phyloP scores from a whole-genome alignment of 306 rosid species.

The Canavalia gladiata region DNA sequence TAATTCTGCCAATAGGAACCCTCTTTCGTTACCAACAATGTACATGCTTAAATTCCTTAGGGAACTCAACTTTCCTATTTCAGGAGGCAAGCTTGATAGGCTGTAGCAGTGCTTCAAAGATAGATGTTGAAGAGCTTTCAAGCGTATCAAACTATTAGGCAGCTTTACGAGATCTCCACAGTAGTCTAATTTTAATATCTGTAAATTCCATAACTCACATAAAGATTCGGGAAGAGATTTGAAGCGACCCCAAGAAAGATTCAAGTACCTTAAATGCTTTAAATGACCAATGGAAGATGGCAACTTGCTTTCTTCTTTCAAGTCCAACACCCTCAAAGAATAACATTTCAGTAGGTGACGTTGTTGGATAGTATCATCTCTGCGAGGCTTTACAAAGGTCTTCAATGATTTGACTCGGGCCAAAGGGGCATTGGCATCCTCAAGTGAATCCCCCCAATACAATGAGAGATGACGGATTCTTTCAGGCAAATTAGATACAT shows the following conservation, averaged over 20 bases:
- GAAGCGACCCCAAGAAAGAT: background rate
- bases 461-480: conserved; percentile 24
- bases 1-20: conserved; percentile 42
- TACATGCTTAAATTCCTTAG: conserved; percentile 23
- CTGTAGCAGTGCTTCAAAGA: background rate
- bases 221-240: conserved; percentile 10
- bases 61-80: conserved; percentile 17
- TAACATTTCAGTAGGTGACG: background rate
- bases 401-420: background rate
- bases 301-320: background rate
- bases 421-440: too few relatives aligned
- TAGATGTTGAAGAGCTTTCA: conserved; percentile 41
- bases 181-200: background rate
- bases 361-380: too few relatives aligned
- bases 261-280: conserved; percentile 40
- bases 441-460: rapidly evolving
- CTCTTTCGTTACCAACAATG: conserved; percentile 28
- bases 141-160: background rate
- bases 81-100: background rate
- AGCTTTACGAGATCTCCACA: background rate
- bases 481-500: background rate
- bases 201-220: background rate
- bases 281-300: background rate
- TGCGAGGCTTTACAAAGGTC: background rate
- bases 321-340: conserved; percentile 8